Conservation (phyloP, 371 early-diverging fungal genomes). For the Mucor racemosus region DNA sequence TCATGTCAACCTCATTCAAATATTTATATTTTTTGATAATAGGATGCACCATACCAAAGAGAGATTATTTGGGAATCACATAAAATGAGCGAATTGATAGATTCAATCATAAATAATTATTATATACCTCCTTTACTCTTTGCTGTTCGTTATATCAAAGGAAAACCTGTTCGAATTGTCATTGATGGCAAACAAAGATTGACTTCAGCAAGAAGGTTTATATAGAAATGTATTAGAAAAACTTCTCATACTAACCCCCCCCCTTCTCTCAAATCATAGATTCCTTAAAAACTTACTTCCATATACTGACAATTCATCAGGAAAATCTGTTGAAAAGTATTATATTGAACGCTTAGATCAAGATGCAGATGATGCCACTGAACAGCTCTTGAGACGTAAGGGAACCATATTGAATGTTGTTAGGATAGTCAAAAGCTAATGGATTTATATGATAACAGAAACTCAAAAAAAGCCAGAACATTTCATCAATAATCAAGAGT, state of each 20-base stretch:
- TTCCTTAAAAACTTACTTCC: conserved; percentile 48
- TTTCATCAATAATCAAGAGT: conserved; percentile 8
- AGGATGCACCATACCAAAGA: conserved; percentile 50
- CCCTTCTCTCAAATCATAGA: conserved; percentile 15
- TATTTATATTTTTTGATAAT: not conserved
- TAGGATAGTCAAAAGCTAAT: not conserved
- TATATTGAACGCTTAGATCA: conserved; percentile 10
- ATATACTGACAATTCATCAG: conserved; percentile 22
- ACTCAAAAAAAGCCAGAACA: not conserved
- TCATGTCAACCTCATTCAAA: not conserved
- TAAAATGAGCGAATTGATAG: conserved; percentile 43
- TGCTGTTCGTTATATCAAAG: conserved; percentile 19
- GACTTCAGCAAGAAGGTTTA: conserved; percentile 35
- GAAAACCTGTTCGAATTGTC: conserved; percentile 22
- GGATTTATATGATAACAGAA: not conserved
- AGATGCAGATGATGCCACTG: not conserved
- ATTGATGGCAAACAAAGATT: conserved; percentile 51
- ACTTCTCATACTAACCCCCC: too few species aligned
- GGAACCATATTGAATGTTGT: not conserved
- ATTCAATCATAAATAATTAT: conserved; percentile 42
- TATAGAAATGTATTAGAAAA: not conserved
- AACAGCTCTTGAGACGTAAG: not conserved
- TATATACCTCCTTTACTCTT: conserved; percentile 46
- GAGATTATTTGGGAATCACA: conserved; percentile 35
- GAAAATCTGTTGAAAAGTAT: conserved; percentile 13